Evolutionary conservation across 2,329 filamentous ascomycete species (phyloP).

Genomic region (Cadophora gregata): DNA sequence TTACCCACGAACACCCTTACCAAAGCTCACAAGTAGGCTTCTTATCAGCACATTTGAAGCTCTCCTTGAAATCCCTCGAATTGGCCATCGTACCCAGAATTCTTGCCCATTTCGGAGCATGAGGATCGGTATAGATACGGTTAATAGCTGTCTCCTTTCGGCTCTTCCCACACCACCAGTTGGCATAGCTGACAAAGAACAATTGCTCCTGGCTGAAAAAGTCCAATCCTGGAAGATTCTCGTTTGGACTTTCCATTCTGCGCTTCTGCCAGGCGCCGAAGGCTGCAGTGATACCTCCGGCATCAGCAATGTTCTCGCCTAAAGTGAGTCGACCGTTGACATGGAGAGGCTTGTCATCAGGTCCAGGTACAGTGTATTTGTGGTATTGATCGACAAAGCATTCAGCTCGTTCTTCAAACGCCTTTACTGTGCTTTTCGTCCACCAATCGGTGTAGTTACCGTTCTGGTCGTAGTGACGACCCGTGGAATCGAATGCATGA

Average conservation of each 20-base stretch:
- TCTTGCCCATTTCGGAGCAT: conserved; percentile 67
- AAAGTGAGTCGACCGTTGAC: conserved; percentile 69
- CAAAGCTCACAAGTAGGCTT: conserved; percentile 74
- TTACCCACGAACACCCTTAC: conserved; percentile 47
- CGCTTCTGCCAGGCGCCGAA: conserved; percentile 70
- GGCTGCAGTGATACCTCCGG: conserved; percentile 67
- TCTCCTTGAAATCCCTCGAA: conserved; percentile 69
- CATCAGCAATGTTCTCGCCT: conserved; percentile 75
- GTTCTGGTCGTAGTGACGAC: conserved; percentile 67
- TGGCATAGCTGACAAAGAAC: conserved; percentile 70
- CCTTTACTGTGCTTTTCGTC: conserved; percentile 62
- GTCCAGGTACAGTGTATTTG: conserved; percentile 62
- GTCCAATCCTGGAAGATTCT: conserved; percentile 64
- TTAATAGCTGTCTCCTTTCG: conserved; percentile 62
- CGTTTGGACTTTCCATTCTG: conserved; percentile 56
- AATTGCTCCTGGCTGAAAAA: conserved; percentile 70
- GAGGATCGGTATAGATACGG: conserved; percentile 66
- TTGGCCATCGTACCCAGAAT: conserved; percentile 70
- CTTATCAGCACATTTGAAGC: conserved; percentile 68
- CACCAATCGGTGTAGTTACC: conserved; percentile 73
- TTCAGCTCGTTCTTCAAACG: conserved; percentile 62
- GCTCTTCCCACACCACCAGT: conserved; percentile 71
- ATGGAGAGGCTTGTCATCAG: conserved; percentile 61
- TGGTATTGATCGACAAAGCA: conserved; percentile 74
- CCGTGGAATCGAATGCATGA: conserved; percentile 72